Evolutionary conservation across 257 asterid species (phyloP), one percentile per base, ranked within the genome.

Genomic region (Cynanchum wilfordii): DNA sequence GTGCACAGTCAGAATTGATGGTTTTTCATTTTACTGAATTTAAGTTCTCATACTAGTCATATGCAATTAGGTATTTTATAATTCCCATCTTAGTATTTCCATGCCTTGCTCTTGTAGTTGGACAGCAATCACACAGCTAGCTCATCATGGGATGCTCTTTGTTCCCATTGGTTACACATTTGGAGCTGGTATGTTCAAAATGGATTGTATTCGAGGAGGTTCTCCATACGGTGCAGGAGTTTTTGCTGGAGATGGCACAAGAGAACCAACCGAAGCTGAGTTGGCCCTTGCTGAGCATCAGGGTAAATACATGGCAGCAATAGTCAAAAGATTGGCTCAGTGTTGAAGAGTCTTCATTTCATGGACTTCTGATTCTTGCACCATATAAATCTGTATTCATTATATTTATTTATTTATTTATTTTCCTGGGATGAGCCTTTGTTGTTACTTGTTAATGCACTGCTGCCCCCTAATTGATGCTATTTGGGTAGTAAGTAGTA

Each of bases 91-190:
- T 4, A 22, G 56, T 67, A 9, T 47, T 47, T 42, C 42, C 40
- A 17, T 60, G 38, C 11, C 2, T 62, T 4, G 69, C 55, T 75
- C 40, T 70, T 82, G 76, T 75, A 91, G 97, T 68, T 87, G 96
- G 95, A 87, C 96, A 0, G 92, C 96, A 49, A 86, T 91, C 73
- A 87, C 95, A 15, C 97, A 91, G 65, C 79, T 89, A 70, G 96
- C 91, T 73, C 93, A 85, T 73, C 97, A 91, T 13, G 97, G 97
- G 10, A 87, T 89, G 97, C 85, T 91, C 11, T 91, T 86, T 79
- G 92, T 91, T 75, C 97, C 96, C 11, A 84, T 91, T 27, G 97
- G 93, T 4, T 87, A 89, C 82, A 89, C 95, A 11, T 91, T 91
- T 76, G 97, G 93, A 51, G 96, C 94, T 0, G 94, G 89, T 30